phyloP scores from a whole-genome alignment of 495 filamentous ascomycete genomes.

The Aspergillus hancockii region DNA sequence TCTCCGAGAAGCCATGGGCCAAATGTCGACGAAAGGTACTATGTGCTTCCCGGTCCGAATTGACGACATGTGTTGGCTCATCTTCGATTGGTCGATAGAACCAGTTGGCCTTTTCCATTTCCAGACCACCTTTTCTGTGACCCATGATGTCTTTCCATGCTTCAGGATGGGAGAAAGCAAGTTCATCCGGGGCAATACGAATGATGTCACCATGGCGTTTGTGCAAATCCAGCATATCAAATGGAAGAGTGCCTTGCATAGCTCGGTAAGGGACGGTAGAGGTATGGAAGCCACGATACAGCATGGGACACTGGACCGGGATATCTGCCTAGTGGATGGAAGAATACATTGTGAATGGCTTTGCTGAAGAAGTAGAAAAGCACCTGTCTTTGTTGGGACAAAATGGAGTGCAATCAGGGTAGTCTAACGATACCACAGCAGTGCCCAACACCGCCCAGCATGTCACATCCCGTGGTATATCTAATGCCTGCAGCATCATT shows the following conservation, averaged over 20 bases:
- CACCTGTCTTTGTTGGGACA: background rate
- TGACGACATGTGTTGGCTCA: conserved; percentile 21
- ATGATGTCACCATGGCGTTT: conserved; percentile 52
- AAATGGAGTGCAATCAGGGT: background rate
- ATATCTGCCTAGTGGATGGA: background rate
- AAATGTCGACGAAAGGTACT: conserved; percentile 43
- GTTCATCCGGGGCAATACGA: conserved; percentile 53
- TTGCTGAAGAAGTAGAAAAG: background rate
- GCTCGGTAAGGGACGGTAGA: conserved; percentile 27
- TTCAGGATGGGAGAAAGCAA: conserved; percentile 47
- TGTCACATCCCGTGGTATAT: background rate
- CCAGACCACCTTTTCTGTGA: conserved; percentile 30
- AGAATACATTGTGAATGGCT: background rate
- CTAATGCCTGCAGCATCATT: no score
- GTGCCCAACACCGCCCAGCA: background rate
- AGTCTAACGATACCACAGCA: background rate
- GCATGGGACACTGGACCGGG: conserved; percentile 44
- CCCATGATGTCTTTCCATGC: conserved; percentile 61
- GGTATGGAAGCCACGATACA: conserved; percentile 32
- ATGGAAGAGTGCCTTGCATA: conserved; percentile 38
- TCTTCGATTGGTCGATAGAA: conserved; percentile 23
- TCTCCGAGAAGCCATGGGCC: conserved; percentile 56
- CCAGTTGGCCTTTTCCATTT: conserved; percentile 22
- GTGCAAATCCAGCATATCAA: conserved; percentile 48
- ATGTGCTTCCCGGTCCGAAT: conserved; percentile 43